phyloP scores from a whole-genome alignment of 805 yeast species.

The Candida tallmaniae region DNA sequence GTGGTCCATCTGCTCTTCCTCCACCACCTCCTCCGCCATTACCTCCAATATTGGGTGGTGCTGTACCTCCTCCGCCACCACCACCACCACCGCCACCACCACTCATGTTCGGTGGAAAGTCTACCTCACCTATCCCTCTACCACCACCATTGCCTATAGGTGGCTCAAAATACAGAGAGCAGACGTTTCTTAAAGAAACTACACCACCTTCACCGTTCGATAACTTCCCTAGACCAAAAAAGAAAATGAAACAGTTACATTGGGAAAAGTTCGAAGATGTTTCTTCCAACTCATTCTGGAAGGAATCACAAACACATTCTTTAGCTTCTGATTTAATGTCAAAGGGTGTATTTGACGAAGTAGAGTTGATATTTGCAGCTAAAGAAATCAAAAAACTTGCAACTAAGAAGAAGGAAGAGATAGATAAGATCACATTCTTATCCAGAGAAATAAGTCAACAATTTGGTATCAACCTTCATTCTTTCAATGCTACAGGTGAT shows the following conservation, averaged over 20 bases:
- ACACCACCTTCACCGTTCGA: slow-evolving; percentile 28
- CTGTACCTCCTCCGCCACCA: slow-evolving; percentile 14
- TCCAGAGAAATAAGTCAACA: slow-evolving; percentile 74
- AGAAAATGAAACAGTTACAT: slow-evolving; percentile 70
- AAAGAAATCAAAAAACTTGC: slow-evolving; percentile 46
- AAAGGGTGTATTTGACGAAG: slow-evolving; percentile 61
- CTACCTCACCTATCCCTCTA: slow-evolving; percentile 25
- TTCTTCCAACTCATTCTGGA: slow-evolving; percentile 63
- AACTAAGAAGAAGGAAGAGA: slow-evolving; percentile 37
- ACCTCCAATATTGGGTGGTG: slow-evolving; percentile 12
- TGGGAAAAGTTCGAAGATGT: slow-evolving; percentile 67
- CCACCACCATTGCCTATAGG: slow-evolving; percentile 24
- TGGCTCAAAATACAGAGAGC: slow-evolving; percentile 14
- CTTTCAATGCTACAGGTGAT: slow-evolving; percentile 50
- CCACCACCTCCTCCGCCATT: slow-evolving; percentile 18
- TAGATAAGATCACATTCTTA: slow-evolving; percentile 50
- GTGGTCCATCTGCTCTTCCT: background rate
- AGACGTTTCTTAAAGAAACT: slow-evolving; percentile 2
- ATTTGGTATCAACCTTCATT: slow-evolving; percentile 72
- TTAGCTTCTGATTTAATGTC: slow-evolving; percentile 48
- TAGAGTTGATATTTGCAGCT: slow-evolving; percentile 58
- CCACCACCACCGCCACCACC: slow-evolving; percentile 21
- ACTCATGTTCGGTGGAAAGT: slow-evolving; percentile 3
- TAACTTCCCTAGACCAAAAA: slow-evolving; percentile 52
- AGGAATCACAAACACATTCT: slow-evolving; percentile 35